Evolutionary conservation across 2,329 filamentous ascomycete genomes (phyloP).

Genomic region (Daldinia sp.): DNA sequence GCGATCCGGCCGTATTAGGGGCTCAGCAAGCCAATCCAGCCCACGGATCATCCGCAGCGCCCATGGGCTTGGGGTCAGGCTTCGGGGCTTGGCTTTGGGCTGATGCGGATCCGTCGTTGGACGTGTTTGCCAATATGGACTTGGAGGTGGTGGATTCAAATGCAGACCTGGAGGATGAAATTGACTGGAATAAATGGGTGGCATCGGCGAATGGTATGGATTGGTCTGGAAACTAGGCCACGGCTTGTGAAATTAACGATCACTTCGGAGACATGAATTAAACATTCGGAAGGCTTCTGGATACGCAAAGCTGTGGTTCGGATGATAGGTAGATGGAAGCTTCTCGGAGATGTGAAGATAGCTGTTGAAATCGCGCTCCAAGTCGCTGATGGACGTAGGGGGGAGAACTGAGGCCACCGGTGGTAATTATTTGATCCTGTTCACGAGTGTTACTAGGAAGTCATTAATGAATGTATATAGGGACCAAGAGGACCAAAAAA

Average conservation of each 20-base stretch:
- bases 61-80: conserved; percentile 12
- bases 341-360: too few relatives aligned
- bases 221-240: conserved; percentile 10
- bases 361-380: too few relatives aligned
- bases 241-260: background rate
- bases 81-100: conserved; percentile 49
- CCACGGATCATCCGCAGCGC: conserved; percentile 1
- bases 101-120: conserved; percentile 40
- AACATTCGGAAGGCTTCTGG: too few relatives aligned
- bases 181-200: conserved; percentile 52
- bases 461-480: too few relatives aligned
- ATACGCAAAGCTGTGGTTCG: too few relatives aligned
- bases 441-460: too few relatives aligned
- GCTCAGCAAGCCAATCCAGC: background rate
- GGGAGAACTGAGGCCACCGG: too few relatives aligned
- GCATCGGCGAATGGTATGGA: conserved; percentile 47
- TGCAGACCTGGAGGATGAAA: conserved; percentile 44
- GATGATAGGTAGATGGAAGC: too few relatives aligned
- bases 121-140: conserved; percentile 39
- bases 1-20: background rate
- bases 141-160: conserved; percentile 37
- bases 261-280: background rate
- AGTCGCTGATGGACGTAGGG: too few relatives aligned
- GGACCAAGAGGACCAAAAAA: too few relatives aligned
- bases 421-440: too few relatives aligned